Conservation (phyloP, 768 basidiomycete species). For the Pleurotus citrinopileatus region DNA sequence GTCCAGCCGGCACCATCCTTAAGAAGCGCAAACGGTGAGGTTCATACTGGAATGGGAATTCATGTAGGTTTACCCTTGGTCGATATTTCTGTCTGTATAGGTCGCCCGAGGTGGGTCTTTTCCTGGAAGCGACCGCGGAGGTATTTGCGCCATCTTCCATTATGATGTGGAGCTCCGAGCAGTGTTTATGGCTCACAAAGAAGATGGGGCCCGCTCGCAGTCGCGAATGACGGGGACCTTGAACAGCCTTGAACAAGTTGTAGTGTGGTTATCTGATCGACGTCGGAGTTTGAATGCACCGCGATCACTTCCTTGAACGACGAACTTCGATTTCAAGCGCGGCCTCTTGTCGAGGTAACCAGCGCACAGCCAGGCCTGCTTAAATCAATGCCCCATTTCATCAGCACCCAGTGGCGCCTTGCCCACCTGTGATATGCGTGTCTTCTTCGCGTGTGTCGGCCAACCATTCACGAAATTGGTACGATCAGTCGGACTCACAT, state of each 20-base stretch:
- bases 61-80: not conserved
- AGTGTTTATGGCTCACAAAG: no score
- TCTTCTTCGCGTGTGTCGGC: no score
- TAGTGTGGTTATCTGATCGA: not conserved
- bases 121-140: not conserved
- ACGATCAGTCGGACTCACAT: no score
- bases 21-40: not conserved
- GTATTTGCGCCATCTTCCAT: not conserved
- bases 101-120: not conserved
- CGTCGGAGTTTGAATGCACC: not conserved
- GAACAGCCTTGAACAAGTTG: no score
- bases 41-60: not conserved
- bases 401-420: no score
- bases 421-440: no score
- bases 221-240: no score
- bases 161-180: not conserved
- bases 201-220: no score
- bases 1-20: constrained; percentile 35
- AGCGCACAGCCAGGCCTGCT: no score
- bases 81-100: not conserved
- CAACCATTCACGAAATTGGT: no score
- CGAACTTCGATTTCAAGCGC: not conserved
- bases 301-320: not conserved
- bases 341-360: no score
- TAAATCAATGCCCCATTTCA: no score